Percentiles rank a stretch among this genome's conserved stretches.
phyloP scores from a whole-genome alignment of 768 basidiomycete genomes.

The Psilocybe tampanensis region DNA sequence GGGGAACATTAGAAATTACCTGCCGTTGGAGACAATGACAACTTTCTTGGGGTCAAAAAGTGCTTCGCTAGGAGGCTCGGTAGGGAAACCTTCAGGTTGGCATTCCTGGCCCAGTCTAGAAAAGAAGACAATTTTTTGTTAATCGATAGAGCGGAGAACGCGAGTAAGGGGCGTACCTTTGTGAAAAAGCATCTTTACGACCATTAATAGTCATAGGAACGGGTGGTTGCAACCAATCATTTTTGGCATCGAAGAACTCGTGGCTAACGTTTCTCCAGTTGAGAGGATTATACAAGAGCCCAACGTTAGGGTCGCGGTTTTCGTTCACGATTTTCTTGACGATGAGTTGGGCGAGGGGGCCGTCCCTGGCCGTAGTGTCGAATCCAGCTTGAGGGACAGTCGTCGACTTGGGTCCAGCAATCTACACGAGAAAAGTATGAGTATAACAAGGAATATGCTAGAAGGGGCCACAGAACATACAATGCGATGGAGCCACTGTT shows the following conservation, averaged over 20 bases:
- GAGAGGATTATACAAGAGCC: constrained; percentile 50
- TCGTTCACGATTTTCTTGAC: constrained; percentile 41
- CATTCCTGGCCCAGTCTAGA: constrained; percentile 49
- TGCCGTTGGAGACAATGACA: constrained; percentile 59
- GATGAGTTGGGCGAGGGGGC: constrained; percentile 54
- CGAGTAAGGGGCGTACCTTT: constrained; percentile 30
- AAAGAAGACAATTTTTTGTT: not conserved
- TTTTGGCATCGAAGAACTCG: constrained; percentile 36
- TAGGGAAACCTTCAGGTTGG: constrained; percentile 23
- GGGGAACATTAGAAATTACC: constrained; percentile 23
- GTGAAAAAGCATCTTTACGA: constrained; percentile 50
- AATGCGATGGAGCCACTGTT: constrained; percentile 48
- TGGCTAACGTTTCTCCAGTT: constrained; percentile 49
- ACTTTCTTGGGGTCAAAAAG: constrained; percentile 57
- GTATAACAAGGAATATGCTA: not conserved
- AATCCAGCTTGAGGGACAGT: constrained; percentile 61
- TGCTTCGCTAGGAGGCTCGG: constrained; percentile 40
- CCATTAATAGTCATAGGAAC: constrained; percentile 51
- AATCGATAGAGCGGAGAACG: not conserved
- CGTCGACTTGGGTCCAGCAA: constrained; percentile 53
- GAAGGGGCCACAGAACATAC: constrained; percentile 26
- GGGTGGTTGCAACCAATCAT: constrained; percentile 50
- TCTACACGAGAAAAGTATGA: constrained; percentile 28
- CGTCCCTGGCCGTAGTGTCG: constrained; percentile 50
- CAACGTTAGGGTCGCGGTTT: constrained; percentile 42